Base-by-base conservation (phyloP, 73 alveolate species). In the Uronychia setigera region DNA sequence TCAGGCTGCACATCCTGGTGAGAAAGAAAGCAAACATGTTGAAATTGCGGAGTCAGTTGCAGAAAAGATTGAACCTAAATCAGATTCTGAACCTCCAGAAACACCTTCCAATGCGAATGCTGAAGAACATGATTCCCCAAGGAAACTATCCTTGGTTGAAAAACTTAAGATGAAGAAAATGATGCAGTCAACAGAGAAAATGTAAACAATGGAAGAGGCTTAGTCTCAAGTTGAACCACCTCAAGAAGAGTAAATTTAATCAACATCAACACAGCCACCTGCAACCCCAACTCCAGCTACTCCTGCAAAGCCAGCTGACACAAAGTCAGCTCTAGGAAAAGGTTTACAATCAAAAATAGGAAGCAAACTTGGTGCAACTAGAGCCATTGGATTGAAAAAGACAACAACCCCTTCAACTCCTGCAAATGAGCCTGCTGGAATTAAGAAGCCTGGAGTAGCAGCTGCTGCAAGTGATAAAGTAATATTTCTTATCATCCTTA, bases 391-490 rank as follows among this genome's bases (percentile, higher is more conserved):
- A n/a, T 32, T 59, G 57, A 81, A 83, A 29, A 33, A 74, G 57
- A n/a, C 83, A 13, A 27, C 83, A 14, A 14, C 83, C 19, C 32
- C 85, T 74, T 13, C 30, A 33, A 82, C 90, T 75, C 58, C 77
- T 0, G 58, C 58, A 33, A 46, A 59, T 1, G 84, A 76, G 29
- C 58, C 84, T 11, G 90, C 34, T 31, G 32, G 33, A 60, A 85
- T 85, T 1, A 76, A 76, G 74, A 87, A 59, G 31, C 26, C 80
- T 28, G 87, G 85, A 5, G 85, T 80, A 0, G 74, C 88, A 57
- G 79, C 87, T 32, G 76, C 85, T 29, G 60, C 86, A 80, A 80
- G 77, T 57, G 58, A 34, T 13, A 60, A 35, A 58, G 82, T 19
- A 0, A 81, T 58, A 80, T 25, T 46, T 19, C 5, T 32, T 80